Evolutionary conservation across 306 rosid genomes (phyloP).

Genomic region (Lathyrus tuberosus): DNA sequence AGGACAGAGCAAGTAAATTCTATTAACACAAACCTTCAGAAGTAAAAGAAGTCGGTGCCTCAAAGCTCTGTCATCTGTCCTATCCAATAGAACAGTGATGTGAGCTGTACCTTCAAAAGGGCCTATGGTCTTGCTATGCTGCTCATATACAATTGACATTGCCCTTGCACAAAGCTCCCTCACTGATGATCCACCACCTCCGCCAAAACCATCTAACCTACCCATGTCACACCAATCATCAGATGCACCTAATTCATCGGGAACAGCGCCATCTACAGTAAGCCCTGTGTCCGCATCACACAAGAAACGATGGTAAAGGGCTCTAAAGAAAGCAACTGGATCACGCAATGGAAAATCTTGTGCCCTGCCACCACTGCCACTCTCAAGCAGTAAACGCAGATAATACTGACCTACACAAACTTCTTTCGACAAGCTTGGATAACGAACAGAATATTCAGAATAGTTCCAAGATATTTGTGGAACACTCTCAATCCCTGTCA

Average conservation of each 20-base stretch:
- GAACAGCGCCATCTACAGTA: conserved; percentile 96
- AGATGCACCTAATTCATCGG: conserved; percentile 97
- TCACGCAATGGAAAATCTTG: conserved; percentile 95
- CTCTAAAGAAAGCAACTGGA: conserved; percentile 94
- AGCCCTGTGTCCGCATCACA: conserved; percentile 99
- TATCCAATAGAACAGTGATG: conserved; percentile 92
- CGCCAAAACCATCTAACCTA: conserved; percentile 99
- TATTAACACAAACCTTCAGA: conserved; percentile 65
- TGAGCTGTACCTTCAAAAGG: conserved; percentile 96
- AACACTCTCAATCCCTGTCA: conserved; percentile 66
- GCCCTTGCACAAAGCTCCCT: conserved; percentile 99
- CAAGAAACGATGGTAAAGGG: conserved; percentile 91
- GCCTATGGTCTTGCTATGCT: conserved; percentile 82
- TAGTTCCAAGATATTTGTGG: conserved; percentile 98
- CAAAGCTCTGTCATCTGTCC: conserved; percentile 97
- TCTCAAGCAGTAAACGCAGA: conserved; percentile 93
- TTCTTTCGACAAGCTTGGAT: conserved; percentile 96
- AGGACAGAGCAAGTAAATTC: conserved; percentile 14
- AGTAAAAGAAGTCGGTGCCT: conserved; percentile 98
- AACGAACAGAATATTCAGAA: conserved; percentile 85
- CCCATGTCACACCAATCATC: conserved; percentile 99
- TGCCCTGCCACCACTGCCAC: conserved; percentile 92
- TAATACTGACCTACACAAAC: conserved; percentile 99
- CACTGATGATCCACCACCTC: conserved; percentile 97
- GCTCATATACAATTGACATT: conserved; percentile 97